Evolutionary conservation across 148 eudicot species (phyloP).

Genomic region (Chenopodium quinoa): DNA sequence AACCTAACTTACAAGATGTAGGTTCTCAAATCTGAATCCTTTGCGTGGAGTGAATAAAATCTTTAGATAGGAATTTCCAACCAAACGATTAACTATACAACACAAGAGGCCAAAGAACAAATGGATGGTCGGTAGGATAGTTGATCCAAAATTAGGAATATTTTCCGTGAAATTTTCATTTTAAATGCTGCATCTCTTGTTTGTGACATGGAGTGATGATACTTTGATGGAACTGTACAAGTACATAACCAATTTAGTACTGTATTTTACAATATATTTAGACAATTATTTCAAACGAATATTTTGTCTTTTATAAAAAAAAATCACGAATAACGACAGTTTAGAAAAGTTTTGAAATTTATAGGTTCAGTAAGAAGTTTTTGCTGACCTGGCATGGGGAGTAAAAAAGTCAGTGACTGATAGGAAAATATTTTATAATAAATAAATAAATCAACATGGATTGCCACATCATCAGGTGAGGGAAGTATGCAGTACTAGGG

Average conservation of each 20-base stretch:
- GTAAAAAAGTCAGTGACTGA: background rate
- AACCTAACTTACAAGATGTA: too few relatives aligned
- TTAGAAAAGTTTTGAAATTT: background rate
- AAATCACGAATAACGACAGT: background rate
- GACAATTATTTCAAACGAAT: background rate
- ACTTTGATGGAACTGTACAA: too few relatives aligned
- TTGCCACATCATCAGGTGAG: background rate
- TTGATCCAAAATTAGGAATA: background rate
- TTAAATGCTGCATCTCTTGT: background rate
- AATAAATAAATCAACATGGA: too few relatives aligned
- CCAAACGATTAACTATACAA: background rate
- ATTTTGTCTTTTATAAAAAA: background rate
- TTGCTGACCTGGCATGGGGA: background rate
- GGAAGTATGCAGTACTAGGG: background rate
- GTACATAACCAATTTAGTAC: too few relatives aligned
- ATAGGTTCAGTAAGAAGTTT: background rate
- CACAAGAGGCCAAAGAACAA: background rate
- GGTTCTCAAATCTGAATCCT: too few relatives aligned
- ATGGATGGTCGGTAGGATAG: background rate
- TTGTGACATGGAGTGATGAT: background rate
- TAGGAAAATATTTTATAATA: background rate
- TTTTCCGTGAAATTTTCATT: background rate
- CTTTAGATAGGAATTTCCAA: background rate
- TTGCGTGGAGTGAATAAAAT: background rate
- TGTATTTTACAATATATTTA: background rate